Percentiles rank a stretch among this genome's conserved stretches.
These are phyloP conservation scores for Alloascoidea hylecoeti DNA, from an alignment of 805 yeast species.

Conservation along the genomic window DNA sequence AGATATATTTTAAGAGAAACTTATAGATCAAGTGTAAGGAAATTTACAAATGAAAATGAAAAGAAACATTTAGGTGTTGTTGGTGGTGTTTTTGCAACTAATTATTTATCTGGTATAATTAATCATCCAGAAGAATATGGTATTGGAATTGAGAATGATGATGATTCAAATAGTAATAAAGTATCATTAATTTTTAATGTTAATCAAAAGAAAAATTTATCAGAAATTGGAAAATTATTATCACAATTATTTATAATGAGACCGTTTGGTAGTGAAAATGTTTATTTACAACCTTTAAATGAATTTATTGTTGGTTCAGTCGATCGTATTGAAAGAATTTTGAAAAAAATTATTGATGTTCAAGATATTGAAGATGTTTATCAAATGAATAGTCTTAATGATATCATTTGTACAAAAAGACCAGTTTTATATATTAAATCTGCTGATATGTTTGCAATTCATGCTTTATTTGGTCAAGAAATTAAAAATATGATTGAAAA, in stretches of 20 bases:
- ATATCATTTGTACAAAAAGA: slow-evolving; percentile 37
- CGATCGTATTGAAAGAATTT: slow-evolving; percentile 28
- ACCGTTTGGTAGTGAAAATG: slow-evolving; percentile 45
- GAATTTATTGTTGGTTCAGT: slow-evolving; percentile 45
- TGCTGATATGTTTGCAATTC: slow-evolving; percentile 21
- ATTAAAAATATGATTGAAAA: neutral
- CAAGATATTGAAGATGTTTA: slow-evolving; percentile 45
- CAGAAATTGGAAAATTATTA: slow-evolving; percentile 40
- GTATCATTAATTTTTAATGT: too few relatives aligned
- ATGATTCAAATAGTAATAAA: slow-evolving; percentile 1
- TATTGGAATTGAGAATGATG: neutral
- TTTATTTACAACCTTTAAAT: slow-evolving; percentile 68
- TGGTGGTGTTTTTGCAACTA: slow-evolving; percentile 16
- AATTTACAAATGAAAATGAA: slow-evolving; percentile 34
- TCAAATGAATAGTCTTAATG: slow-evolving; percentile 53
- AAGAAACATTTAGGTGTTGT: slow-evolving; percentile 27
- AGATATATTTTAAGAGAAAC: slow-evolving; percentile 35
- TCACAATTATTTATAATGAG: slow-evolving; percentile 55
- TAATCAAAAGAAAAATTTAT: slow-evolving; percentile 34
- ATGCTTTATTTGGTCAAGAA: slow-evolving; percentile 16
- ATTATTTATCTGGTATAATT: slow-evolving; percentile 13
- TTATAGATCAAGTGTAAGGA: slow-evolving; percentile 14
- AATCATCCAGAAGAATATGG: neutral
- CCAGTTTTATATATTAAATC: slow-evolving; percentile 22
- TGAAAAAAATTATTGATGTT: slow-evolving; percentile 35